Base-by-base conservation (phyloP, 1,284 basidiomycete genomes). In the Golubevia pallescens region DNA sequence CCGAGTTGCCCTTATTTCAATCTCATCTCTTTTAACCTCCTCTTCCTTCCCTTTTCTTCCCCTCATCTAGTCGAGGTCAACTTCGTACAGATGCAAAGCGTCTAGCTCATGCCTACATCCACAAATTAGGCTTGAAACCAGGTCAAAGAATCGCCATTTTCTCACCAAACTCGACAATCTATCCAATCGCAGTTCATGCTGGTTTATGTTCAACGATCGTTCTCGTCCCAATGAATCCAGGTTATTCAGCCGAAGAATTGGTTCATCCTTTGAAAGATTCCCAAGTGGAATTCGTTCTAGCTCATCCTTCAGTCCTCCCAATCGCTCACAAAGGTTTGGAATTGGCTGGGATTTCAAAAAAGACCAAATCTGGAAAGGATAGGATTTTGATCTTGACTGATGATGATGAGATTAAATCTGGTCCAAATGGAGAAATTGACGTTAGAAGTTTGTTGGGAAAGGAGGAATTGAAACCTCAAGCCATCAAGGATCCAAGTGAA, bases 361-460 rank as follows among this genome's bases (percentile, higher is more conserved):
- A 61, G 56, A 60, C 28, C 8, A 69, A 70, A 62, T 57, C 62
- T 2, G 75, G 73, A 4, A 64, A 74, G 51, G 65, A 68, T 57
- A 64, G 70, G 5, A 64, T 82, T 10, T 84, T 76, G 80, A 65
- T 82, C n/a, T 59, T 84, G 19, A 74, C 80, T 32, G 78, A 81
- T 53, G 68, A 66, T n/a, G 79, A 81, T 62, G 65, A 68, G 42
- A 62, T 74, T 51, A 73, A 68, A 68, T 61, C 42, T 16, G 34
- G 34, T 5, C 61, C 62, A 28, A 67, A 70, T 62, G 72, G 71
- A 14, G 80, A 80, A 63, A 34, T 57, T 1, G 75, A 78, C 48
- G 64, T 78, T n/a, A 67, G 73, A 21, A 68, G 67, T 1, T 64
- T 73, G 20, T 54, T 80, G 6, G 63, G 62, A 14, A 62, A 73